A percentile compares a stretch with the other conserved stretches of the same genome.
Conservation (phyloP, 2,329 filamentous ascomycete genomes). For the Pyricularia sp. region DNA sequence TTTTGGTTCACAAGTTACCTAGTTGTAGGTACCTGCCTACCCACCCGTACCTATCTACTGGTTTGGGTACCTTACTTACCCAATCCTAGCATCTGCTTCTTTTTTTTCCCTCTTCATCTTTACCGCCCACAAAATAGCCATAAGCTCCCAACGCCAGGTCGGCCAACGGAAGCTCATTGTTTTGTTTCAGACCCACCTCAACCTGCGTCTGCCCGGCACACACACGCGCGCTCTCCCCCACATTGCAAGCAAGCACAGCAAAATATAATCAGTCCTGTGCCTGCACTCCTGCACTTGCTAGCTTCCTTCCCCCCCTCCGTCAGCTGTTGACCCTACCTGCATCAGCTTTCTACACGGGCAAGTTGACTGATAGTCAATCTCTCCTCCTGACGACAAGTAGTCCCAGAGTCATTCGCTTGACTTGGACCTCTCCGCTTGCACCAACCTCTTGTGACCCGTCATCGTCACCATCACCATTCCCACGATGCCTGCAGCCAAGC, state of each 20-base stretch:
- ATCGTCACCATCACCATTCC: constrained; percentile 3
- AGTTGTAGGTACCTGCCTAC: background rate
- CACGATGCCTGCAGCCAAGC: constrained; percentile 43
- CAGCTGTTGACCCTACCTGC: constrained; percentile 25
- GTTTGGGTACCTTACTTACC: background rate
- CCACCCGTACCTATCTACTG: background rate
- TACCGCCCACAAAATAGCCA: background rate
- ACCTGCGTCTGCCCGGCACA: background rate
- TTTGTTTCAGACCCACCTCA: background rate
- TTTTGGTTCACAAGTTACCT: background rate
- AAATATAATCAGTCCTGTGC: constrained; percentile 2
- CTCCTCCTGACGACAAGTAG: constrained; percentile 21
- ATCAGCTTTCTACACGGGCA: constrained; percentile 18
- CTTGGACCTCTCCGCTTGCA: constrained; percentile 16
- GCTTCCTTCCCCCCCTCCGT: constrained; percentile 17
- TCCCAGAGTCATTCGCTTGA: constrained; percentile 34
- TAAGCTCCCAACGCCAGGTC: background rate
- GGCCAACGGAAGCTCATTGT: background rate
- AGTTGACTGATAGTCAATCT: constrained; percentile 22
- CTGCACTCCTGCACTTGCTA: constrained; percentile 14
- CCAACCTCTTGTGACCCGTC: constrained; percentile 8
- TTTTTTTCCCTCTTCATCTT: background rate
- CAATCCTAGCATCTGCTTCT: background rate
- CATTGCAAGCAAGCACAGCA: background rate
- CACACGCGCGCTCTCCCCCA: background rate